These are phyloP conservation scores for Skeletonema potamos DNA, from an alignment of 108 stramenopile species.

Conservation along the genomic window DNA sequence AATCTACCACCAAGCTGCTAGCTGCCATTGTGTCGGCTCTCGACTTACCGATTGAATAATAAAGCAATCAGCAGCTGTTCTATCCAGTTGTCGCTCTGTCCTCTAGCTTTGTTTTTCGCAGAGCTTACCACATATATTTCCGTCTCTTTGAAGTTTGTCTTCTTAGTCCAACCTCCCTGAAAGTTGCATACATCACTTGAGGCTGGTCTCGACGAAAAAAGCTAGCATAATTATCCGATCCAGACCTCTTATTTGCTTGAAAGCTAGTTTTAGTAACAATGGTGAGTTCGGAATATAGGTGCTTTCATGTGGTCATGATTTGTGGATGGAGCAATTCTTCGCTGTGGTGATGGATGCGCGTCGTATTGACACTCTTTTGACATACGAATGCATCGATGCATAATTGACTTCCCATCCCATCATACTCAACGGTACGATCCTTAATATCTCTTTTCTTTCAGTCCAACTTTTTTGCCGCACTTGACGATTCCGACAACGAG, in stretches of 20 bases:
- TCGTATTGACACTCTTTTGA: neutral
- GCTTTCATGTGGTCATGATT: neutral
- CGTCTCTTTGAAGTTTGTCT: neutral
- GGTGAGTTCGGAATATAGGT: neutral
- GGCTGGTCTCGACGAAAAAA: conserved; percentile 2
- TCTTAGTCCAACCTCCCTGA: neutral
- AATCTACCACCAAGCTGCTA: neutral
- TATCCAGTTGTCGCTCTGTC: neutral
- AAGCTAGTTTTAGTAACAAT: neutral
- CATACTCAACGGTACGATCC: neutral
- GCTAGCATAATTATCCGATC: conserved; percentile 1
- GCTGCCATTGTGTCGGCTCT: neutral
- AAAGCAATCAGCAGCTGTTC: neutral
- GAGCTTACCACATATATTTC: neutral
- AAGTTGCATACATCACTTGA: conserved; percentile 5
- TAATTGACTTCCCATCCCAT: neutral
- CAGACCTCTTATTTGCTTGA: neutral
- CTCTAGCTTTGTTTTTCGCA: neutral
- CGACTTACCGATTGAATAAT: neutral
- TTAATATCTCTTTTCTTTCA: neutral
- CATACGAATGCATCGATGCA: neutral
- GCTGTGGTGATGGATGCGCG: neutral
- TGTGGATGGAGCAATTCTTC: neutral
- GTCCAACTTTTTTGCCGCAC: conserved; percentile 86
- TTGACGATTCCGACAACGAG: conserved; percentile 87